A percentile compares a stretch with the other conserved stretches of the same genome.
Conservation (phyloP, 2,329 filamentous ascomycete species). For the Penicillium palitans region DNA sequence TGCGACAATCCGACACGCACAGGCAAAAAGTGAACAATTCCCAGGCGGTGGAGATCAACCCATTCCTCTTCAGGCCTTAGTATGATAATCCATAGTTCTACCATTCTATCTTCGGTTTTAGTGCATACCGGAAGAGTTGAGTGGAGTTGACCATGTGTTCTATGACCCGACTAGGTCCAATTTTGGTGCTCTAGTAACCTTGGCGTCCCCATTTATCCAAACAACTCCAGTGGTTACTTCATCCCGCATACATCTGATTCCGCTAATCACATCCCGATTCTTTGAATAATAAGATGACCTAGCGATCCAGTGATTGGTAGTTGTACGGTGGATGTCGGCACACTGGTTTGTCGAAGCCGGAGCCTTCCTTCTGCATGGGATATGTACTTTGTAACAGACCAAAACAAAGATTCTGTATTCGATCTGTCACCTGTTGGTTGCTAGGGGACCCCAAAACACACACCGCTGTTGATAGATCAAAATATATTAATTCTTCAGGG, state of each 20-base stretch:
- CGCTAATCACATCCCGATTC: constrained; percentile 14
- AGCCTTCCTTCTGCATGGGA: background rate
- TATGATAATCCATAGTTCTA: constrained; percentile 14
- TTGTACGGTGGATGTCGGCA: background rate
- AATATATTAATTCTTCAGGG: background rate
- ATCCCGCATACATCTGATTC: constrained; percentile 5
- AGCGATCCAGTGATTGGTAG: constrained; percentile 17
- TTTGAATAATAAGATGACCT: constrained; percentile 19
- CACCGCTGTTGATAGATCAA: constrained; percentile 19
- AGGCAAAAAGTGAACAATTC: constrained; percentile 5
- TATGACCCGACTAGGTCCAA: constrained; percentile 18
- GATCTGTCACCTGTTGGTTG: constrained; percentile 25
- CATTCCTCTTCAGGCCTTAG: constrained; percentile 14
- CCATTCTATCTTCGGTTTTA: constrained; percentile 26
- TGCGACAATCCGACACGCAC: constrained; percentile 10
- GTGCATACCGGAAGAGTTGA: constrained; percentile 20
- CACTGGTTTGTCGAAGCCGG: background rate
- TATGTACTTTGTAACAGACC: background rate
- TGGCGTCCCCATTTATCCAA: constrained; percentile 3
- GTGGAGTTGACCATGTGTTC: constrained; percentile 25
- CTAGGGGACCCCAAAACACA: constrained; percentile 19
- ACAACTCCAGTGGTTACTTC: constrained; percentile 10
- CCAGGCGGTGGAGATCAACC: constrained; percentile 10
- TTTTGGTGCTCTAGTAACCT: background rate
- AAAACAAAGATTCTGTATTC: constrained; percentile 9